Evolutionary conservation across 2,329 filamentous ascomycete species (phyloP), one percentile per base, ranked within the genome.

Genomic region (Penicillium vulpinum): DNA sequence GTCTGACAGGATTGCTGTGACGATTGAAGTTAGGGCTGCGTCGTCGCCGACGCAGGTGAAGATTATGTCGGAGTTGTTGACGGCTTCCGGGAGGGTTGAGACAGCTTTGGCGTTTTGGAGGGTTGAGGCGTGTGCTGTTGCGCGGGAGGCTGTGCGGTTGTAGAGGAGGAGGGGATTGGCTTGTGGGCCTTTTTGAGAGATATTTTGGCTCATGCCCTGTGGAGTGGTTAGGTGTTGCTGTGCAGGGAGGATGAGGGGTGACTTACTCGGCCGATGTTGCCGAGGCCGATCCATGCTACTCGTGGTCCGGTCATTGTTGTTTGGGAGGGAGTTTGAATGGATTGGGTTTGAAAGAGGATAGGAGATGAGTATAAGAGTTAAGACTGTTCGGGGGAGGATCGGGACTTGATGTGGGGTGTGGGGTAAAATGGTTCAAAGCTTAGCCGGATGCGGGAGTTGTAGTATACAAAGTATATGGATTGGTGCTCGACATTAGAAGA

Each of bases 201-300:
- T 80, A 71, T 96, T 96, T 75, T 88, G 89, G 76, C 82, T 85
- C 90, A 96, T 95, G 61, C 88, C 91, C 88, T 91, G n/a, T n/a
- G 58, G 11, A 41, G 3, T 29, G 21, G n/a, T 5, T 7, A 41
- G 33, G 47, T 67, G 5, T 11, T 33, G 31, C 2, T 16, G 16
- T 35, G 31, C 31, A 15, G 31, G 31, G 31, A 35, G 31, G 10
- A 33, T 33, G 31, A 26, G 29, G 47, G 18, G 7, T 39, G 29
- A 75, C 84, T 78, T 78, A 89, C 89, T 70, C 87, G 83, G 63
- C 90, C 92, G 86, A 96, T 96, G 73, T 95, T 95, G 51, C 91
- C 91, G 49, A 96, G 82, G 56, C 92, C 91, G 53, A 95, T 85
- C 85, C 87, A 95, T 66, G 91, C 81, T 50, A 94, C 69, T 74